A percentile compares a stretch with the other conserved stretches of the same genome.
phyloP scores from a whole-genome alignment of 192 early-diverging fungal species.

The Backusella tuberculispora region DNA sequence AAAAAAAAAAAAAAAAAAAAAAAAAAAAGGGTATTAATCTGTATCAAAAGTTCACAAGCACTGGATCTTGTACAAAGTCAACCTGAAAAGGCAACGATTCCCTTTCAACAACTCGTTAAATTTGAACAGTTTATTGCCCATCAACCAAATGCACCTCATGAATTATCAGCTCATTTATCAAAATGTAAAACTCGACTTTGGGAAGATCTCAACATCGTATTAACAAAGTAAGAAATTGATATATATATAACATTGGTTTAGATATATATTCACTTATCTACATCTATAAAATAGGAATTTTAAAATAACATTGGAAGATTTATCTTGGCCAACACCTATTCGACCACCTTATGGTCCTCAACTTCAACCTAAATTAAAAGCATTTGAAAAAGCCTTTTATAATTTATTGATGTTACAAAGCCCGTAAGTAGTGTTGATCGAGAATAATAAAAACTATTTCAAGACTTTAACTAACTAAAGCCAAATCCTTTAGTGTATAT shows the following conservation, averaged over 20 bases:
- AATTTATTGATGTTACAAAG: constrained; percentile 26
- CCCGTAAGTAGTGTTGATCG: constrained; percentile 19
- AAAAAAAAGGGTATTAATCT: neutral
- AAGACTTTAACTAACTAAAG: neutral
- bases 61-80: constrained; percentile 42
- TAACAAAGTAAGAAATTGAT: constrained; percentile 46
- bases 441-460: neutral
- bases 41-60: constrained; percentile 35
- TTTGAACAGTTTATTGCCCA: constrained; percentile 33
- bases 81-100: constrained; percentile 42
- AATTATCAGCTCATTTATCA: constrained; percentile 43
- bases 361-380: constrained; percentile 23
- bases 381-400: constrained; percentile 12
- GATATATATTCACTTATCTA: neutral
- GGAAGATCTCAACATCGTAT: constrained; percentile 47
- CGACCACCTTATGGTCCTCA: constrained; percentile 30
- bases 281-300: constrained; percentile 28
- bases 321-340: constrained; percentile 26
- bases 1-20: constrained; percentile 8
- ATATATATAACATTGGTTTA: neutral
- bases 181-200: constrained; percentile 41
- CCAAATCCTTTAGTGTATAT: neutral
- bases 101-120: constrained; percentile 47
- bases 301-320: constrained; percentile 13
- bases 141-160: constrained; percentile 15